These are phyloP conservation scores for Aspergillus novofumigatus DNA, from an alignment of 2,329 filamentous ascomycete genomes.

Conservation along the genomic window DNA sequence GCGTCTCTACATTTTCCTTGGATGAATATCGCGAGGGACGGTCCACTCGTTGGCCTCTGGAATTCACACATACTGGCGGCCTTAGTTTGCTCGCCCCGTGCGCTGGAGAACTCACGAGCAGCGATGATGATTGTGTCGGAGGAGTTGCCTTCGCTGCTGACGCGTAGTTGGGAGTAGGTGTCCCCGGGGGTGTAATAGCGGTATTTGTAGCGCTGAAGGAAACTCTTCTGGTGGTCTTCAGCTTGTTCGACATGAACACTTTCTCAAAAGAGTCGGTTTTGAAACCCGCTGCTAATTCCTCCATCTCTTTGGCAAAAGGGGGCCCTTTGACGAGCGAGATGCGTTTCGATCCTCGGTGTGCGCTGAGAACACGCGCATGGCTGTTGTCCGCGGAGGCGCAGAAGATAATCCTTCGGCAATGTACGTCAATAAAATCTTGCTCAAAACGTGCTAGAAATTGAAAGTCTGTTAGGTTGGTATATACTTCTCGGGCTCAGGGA, in stretches of 20 bases:
- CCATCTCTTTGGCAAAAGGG: conserved; percentile 36
- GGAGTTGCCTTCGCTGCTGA: conserved; percentile 3
- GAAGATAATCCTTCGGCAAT: conserved; percentile 41
- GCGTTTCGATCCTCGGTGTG: conserved; percentile 25
- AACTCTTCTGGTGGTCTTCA: neutral
- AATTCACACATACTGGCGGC: conserved; percentile 4
- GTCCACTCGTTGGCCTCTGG: conserved; percentile 21
- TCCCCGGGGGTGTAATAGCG: conserved; percentile 5
- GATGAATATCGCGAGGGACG: conserved; percentile 11
- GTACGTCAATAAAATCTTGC: conserved; percentile 32
- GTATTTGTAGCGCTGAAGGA: neutral
- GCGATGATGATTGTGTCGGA: neutral
- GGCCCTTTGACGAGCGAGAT: conserved; percentile 37
- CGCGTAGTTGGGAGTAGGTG: conserved; percentile 14
- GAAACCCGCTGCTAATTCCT: conserved; percentile 20
- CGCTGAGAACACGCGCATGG: conserved; percentile 40
- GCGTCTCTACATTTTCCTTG: conserved; percentile 12
- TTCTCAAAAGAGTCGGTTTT: conserved; percentile 8
- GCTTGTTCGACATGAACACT: conserved; percentile 11
- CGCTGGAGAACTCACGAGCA: neutral
- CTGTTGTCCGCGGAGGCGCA: conserved; percentile 43
- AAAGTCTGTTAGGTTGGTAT: conserved; percentile 3
- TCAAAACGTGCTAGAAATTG: conserved; percentile 28
- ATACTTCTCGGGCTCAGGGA: neutral
- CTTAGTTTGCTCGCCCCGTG: neutral